Conservation (phyloP, 495 filamentous ascomycete species). For the Penicillium egyptiacum region DNA sequence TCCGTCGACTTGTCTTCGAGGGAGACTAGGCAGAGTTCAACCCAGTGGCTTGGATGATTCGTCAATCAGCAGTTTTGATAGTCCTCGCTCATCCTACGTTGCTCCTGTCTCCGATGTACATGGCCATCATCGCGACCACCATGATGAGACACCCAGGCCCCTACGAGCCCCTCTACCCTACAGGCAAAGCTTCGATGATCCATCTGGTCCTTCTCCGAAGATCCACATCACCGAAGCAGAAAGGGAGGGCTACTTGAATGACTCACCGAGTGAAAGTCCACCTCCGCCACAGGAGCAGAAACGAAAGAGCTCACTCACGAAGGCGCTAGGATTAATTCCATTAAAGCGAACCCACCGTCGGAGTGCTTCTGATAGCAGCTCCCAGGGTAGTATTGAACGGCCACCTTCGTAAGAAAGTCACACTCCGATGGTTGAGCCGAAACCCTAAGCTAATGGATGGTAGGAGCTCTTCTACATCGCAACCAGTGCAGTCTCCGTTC, state of each 20-base stretch:
- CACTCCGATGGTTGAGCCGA: not conserved
- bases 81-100: conserved; percentile 28
- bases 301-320: conserved; percentile 8
- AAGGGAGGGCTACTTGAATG: conserved; percentile 27
- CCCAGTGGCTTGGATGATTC: conserved; percentile 32
- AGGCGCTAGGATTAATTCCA: conserved; percentile 16
- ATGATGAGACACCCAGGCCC: conserved; percentile 14
- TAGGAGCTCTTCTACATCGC: conserved; percentile 22
- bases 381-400: conserved; percentile 20
- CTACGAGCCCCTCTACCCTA: conserved; percentile 26
- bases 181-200: conserved; percentile 28
- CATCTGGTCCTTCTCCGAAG: conserved; percentile 24
- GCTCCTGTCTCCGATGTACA: conserved; percentile 10
- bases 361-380: conserved; percentile 22
- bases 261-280: conserved; percentile 23
- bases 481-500: conserved; percentile 25
- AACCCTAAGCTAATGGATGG: not conserved
- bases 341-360: conserved; percentile 18
- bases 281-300: conserved; percentile 16
- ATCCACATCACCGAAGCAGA: conserved; percentile 38
- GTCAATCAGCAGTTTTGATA: conserved; percentile 38
- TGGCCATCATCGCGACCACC: conserved; percentile 3
- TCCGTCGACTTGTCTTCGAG: conserved; percentile 32
- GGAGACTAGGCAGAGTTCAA: conserved; percentile 31
- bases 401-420: conserved; percentile 21